These are phyloP conservation scores for Penicillium sp. DNA, from an alignment of 2,329 filamentous ascomycete genomes.

Conservation along the genomic window DNA sequence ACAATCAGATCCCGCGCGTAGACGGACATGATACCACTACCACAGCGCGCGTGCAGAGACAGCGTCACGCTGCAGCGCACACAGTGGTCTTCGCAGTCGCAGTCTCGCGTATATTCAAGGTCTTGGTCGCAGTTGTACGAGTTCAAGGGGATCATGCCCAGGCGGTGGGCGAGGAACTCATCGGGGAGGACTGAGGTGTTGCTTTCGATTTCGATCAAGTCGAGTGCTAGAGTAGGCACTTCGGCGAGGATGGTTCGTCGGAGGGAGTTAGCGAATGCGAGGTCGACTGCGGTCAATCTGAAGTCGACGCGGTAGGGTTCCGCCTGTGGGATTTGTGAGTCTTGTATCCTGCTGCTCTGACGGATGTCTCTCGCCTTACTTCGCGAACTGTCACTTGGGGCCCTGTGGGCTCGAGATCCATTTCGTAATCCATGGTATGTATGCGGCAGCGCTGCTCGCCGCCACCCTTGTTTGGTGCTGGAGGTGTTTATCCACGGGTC, in stretches of 20 bases:
- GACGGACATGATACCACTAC: conserved; percentile 83
- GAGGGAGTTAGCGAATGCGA: conserved; percentile 88
- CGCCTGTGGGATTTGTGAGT: conserved; percentile 53
- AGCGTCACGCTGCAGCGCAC: conserved; percentile 86
- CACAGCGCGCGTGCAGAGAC: conserved; percentile 80
- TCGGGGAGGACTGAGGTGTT: conserved; percentile 97
- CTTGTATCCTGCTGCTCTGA: background rate
- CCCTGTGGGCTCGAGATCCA: conserved; percentile 49
- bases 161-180: conserved; percentile 89
- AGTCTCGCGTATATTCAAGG: conserved; percentile 85
- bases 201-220: conserved; percentile 85
- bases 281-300: conserved; percentile 82
- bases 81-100: conserved; percentile 94
- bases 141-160: conserved; percentile 85
- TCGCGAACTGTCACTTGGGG: conserved; percentile 50
- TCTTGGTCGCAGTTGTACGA: conserved; percentile 77
- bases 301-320: conserved; percentile 83
- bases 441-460: conserved; percentile 25
- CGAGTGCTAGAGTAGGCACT: conserved; percentile 90
- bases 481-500: conserved; percentile 5
- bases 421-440: conserved; percentile 44
- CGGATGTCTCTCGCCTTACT: conserved; percentile 23
- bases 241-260: conserved; percentile 90
- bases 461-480: conserved; percentile 16
- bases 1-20: conserved; percentile 87